These are phyloP conservation scores for Cicer arietinum DNA, from an alignment of 306 rosid species.

Conservation along the genomic window DNA sequence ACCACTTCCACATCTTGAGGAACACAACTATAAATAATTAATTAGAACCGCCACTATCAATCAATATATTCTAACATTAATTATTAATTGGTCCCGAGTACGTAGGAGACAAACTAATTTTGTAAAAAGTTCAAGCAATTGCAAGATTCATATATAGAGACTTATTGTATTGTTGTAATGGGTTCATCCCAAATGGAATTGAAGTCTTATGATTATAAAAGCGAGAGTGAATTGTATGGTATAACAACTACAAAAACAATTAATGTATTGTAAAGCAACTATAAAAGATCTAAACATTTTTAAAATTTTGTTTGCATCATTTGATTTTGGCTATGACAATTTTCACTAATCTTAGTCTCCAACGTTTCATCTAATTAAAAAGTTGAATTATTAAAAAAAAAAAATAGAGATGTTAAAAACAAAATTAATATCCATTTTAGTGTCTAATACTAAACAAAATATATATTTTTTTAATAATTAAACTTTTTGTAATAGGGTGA, in stretches of 20 bases:
- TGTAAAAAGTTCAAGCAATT: constrained; percentile 5
- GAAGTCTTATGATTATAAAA: no score
- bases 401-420: background rate
- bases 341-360: background rate
- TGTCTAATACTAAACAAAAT: no score
- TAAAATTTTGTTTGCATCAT: background rate
- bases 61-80: background rate
- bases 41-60: constrained; percentile 52
- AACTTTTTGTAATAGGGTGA: background rate
- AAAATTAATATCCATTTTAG: background rate
- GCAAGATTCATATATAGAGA: background rate
- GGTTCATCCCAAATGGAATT: constrained; percentile 1
- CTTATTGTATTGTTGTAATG: background rate
- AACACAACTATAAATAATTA: constrained; percentile 31
- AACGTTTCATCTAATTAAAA: background rate
- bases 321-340: constrained; percentile 5
- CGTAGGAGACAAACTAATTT: constrained; percentile 33
- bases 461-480: no score
- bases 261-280: no score
- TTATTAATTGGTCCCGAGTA: constrained; percentile 36
- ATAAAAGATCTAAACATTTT: background rate
- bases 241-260: no score
- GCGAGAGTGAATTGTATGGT: no score
- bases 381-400: background rate
- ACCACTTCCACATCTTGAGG: constrained; percentile 75